Percentiles rank a stretch among this genome's conserved stretches.
These are phyloP conservation scores for Phytophthora palmivora DNA, from an alignment of 352 stramenopile genomes.

Conservation along the genomic window DNA sequence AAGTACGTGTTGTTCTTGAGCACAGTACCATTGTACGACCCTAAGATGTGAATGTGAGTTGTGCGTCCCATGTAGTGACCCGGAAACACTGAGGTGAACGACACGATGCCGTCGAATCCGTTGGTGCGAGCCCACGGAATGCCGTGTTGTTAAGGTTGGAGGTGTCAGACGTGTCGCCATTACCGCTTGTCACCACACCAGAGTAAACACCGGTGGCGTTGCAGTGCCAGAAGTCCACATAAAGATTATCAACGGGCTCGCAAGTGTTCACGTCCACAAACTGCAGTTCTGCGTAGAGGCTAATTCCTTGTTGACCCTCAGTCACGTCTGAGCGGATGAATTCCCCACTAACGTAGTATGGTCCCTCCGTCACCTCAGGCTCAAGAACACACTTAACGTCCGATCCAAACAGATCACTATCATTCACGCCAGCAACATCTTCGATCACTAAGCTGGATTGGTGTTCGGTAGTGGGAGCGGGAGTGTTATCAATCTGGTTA, in stretches of 20 bases:
- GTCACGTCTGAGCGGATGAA: slow-evolving; percentile 28
- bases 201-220: slow-evolving; percentile 38
- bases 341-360: slow-evolving; percentile 36
- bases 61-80: slow-evolving; percentile 37
- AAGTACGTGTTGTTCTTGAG: slow-evolving; percentile 40
- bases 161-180: slow-evolving; percentile 29
- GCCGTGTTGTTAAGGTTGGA: slow-evolving; percentile 40
- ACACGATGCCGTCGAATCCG: slow-evolving; percentile 27
- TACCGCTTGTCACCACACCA: slow-evolving; percentile 32
- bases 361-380: slow-evolving; percentile 31
- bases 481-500: slow-evolving; percentile 15
- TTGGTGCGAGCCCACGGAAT: slow-evolving; percentile 29
- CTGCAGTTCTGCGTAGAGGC: slow-evolving; percentile 34
- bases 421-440: slow-evolving; percentile 15
- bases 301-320: slow-evolving; percentile 24
- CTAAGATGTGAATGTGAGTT: slow-evolving; percentile 37
- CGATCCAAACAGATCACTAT: slow-evolving; percentile 14
- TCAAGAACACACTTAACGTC: slow-evolving; percentile 35
- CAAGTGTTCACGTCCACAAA: slow-evolving; percentile 39
- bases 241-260: slow-evolving; percentile 28
- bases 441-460: slow-evolving; percentile 23
- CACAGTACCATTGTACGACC: slow-evolving; percentile 35
- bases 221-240: slow-evolving; percentile 39
- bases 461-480: slow-evolving; percentile 21
- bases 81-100: slow-evolving; percentile 29